phyloP scores from a whole-genome alignment of 148 eudicot genomes.

The Chenopodium album region DNA sequence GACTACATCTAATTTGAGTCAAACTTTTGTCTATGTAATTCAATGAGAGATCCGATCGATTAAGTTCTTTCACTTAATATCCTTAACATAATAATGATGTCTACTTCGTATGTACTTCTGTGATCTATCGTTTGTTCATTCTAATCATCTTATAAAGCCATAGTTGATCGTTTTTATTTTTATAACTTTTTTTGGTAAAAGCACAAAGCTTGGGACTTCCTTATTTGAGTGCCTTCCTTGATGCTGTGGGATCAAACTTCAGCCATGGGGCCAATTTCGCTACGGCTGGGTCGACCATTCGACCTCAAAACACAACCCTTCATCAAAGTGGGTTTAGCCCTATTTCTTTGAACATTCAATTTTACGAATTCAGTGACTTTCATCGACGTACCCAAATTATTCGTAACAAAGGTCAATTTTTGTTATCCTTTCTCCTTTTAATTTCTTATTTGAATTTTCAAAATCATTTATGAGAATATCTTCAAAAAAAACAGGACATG shows the following conservation, averaged over 20 bases:
- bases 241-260: slow-evolving; percentile 86
- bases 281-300: slow-evolving; percentile 81
- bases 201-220: slow-evolving; percentile 71
- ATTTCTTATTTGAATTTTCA: too few relatives aligned
- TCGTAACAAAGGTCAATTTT: slow-evolving; percentile 49
- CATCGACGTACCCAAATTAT: slow-evolving; percentile 62
- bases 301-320: slow-evolving; percentile 73
- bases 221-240: slow-evolving; percentile 66
- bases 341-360: slow-evolving; percentile 67
- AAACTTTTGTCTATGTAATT: too few relatives aligned
- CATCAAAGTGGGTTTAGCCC: slow-evolving; percentile 79
- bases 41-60: too few relatives aligned
- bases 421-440: not conserved
- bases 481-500: slow-evolving; percentile 32
- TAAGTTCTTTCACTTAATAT: too few relatives aligned
- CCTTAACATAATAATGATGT: too few relatives aligned
- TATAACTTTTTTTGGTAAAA: slow-evolving; percentile 5
- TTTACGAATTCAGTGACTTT: slow-evolving; percentile 63
- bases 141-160: too few relatives aligned
- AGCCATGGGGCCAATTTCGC: slow-evolving; percentile 93
- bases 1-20: too few relatives aligned
- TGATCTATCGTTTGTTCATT: too few relatives aligned
- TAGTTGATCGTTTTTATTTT: too few relatives aligned
- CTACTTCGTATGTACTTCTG: too few relatives aligned
- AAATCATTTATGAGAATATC: too few relatives aligned